These are phyloP conservation scores for Chamaecyparis obtusa DNA, from an alignment of 75 land plant species.

Conservation along the genomic window DNA sequence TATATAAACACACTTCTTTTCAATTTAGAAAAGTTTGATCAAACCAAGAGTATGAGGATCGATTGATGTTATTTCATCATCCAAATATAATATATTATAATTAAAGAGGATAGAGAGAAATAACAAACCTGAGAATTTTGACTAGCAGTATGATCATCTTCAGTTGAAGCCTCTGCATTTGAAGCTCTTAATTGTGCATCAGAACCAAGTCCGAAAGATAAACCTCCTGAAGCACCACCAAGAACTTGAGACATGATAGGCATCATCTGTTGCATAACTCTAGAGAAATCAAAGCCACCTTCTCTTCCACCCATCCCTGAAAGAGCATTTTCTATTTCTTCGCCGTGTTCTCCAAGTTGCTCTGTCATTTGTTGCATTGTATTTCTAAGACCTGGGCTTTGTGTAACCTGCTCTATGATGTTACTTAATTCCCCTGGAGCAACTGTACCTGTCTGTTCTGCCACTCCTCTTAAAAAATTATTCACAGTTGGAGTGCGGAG, in stretches of 20 bases:
- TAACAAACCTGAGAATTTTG: slow-evolving; percentile 27
- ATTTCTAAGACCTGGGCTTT: slow-evolving; percentile 57
- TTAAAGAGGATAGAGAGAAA: not conserved
- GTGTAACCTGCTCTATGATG: slow-evolving; percentile 69
- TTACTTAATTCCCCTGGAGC: slow-evolving; percentile 49
- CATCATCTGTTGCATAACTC: slow-evolving; percentile 86
- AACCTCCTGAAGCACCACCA: slow-evolving; percentile 18
- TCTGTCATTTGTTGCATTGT: slow-evolving; percentile 59
- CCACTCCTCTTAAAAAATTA: slow-evolving; percentile 39
- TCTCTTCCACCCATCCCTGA: slow-evolving; percentile 38
- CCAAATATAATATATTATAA: not conserved
- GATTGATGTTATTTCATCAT: not conserved
- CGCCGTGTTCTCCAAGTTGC: slow-evolving; percentile 47
- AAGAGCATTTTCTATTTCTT: slow-evolving; percentile 36
- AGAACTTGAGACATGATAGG: slow-evolving; percentile 79
- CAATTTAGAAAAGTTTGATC: not conserved
- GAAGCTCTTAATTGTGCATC: slow-evolving; percentile 14
- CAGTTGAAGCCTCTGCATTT: not conserved
- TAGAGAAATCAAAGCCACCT: slow-evolving; percentile 67
- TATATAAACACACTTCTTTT: not conserved
- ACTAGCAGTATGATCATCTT: not conserved
- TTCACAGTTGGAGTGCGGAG: slow-evolving; percentile 40
- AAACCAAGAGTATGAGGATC: not conserved
- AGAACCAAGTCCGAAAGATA: not conserved
- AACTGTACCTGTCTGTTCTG: slow-evolving; percentile 50